phyloP scores from a whole-genome alignment of 1,284 basidiomycete genomes.

The Microbotryomycetes sp. region DNA sequence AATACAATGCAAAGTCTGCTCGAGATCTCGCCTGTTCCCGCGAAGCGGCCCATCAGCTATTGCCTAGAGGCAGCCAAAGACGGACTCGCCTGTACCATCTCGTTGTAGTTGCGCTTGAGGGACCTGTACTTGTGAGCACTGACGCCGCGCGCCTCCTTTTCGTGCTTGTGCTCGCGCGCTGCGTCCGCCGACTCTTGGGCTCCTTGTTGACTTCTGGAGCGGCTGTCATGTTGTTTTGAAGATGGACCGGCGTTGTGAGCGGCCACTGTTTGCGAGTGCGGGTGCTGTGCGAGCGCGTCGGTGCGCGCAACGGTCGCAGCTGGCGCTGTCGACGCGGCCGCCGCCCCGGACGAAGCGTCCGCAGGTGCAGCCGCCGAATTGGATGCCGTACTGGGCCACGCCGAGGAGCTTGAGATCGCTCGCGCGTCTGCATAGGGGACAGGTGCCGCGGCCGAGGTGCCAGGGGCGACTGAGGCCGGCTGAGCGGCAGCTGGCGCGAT shows the following conservation, averaged over 20 bases:
- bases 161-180: neutral
- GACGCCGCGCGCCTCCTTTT: constrained; percentile 9
- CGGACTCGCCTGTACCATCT: constrained; percentile 9
- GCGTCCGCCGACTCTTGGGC: too few relatives aligned
- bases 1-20: constrained; percentile 8
- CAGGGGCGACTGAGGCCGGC: neutral
- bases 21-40: neutral
- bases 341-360: neutral
- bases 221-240: neutral
- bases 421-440: too few relatives aligned
- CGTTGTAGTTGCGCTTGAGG: constrained; percentile 20
- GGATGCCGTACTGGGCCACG: neutral
- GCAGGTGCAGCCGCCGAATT: neutral
- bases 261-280: neutral
- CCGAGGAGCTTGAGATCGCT: too few relatives aligned
- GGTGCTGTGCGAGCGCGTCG: neutral
- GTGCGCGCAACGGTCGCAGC: neutral
- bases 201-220: too few relatives aligned
- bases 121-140: constrained; percentile 18
- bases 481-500: neutral
- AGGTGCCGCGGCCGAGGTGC: neutral
- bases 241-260: neutral
- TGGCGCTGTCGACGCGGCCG: neutral
- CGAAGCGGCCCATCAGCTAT: neutral
- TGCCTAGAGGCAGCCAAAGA: neutral